Percentiles rank a stretch among this genome's conserved stretches.
Evolutionary conservation across 2,329 filamentous ascomycete species (phyloP).

Genomic region (Aspergillus pseudonomiae): DNA sequence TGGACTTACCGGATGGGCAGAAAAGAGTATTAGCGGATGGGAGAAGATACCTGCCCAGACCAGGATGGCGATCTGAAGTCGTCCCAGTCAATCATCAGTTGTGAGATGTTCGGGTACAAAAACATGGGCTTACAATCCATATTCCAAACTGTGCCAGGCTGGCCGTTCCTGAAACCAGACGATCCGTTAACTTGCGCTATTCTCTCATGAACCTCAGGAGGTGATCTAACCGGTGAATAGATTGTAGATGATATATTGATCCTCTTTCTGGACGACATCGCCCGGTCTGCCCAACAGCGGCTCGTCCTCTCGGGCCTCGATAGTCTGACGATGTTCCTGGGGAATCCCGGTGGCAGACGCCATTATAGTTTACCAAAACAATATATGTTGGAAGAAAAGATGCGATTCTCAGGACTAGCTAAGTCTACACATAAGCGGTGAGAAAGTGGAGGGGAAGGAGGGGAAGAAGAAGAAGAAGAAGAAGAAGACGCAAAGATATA

Average conservation of each 20-base stretch:
- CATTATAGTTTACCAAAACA: constrained; percentile 51
- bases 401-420: background rate
- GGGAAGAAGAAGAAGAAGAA: background rate
- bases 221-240: constrained; percentile 66
- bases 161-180: constrained; percentile 67
- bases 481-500: background rate
- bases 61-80: constrained; percentile 64
- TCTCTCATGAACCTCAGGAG: background rate
- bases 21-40: constrained; percentile 76
- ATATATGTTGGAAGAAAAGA: background rate
- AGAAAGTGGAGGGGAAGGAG: background rate
- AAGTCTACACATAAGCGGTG: background rate
- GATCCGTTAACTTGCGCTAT: background rate
- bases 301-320: constrained; percentile 60
- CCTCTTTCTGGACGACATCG: constrained; percentile 71
- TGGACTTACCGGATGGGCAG: constrained; percentile 76
- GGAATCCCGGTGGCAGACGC: constrained; percentile 70
- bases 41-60: constrained; percentile 79
- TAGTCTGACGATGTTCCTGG: constrained; percentile 49
- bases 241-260: constrained; percentile 68
- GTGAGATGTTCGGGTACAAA: background rate
- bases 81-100: background rate
- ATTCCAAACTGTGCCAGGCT: constrained; percentile 78
- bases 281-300: constrained; percentile 72
- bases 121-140: constrained; percentile 59